These are phyloP conservation scores for Jaltomata sinuosa DNA, from an alignment of 257 asterid species.

Conservation along the genomic window DNA sequence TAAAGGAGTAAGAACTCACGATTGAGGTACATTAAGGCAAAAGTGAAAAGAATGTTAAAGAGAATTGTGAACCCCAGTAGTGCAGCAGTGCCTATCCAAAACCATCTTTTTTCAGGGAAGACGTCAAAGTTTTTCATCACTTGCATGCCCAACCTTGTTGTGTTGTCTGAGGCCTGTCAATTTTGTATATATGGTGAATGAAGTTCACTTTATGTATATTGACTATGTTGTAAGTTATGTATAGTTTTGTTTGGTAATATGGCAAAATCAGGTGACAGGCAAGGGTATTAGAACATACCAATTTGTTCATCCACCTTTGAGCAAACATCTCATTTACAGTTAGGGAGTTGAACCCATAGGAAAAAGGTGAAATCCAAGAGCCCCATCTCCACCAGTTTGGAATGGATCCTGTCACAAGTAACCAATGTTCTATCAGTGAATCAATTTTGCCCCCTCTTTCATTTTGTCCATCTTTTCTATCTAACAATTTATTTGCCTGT, in stretches of 20 bases:
- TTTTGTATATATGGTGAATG: not conserved
- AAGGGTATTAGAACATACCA: conserved; percentile 8
- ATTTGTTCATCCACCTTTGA: conserved; percentile 62
- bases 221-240: not conserved
- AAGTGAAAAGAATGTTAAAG: conserved; percentile 51
- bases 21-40: conserved; percentile 46
- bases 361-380: conserved; percentile 56
- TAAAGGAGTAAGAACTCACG: not conserved
- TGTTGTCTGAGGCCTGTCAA: conserved; percentile 36
- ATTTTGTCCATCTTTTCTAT: conserved; percentile 17
- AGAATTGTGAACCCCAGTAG: conserved; percentile 47
- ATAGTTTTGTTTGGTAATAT: not conserved
- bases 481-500: conserved; percentile 42
- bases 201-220: not conserved
- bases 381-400: conserved; percentile 83
- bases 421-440: not conserved
- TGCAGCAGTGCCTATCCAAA: conserved; percentile 56
- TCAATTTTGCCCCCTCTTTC: not conserved
- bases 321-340: conserved; percentile 59
- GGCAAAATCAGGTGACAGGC: not conserved
- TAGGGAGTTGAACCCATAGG: conserved; percentile 47
- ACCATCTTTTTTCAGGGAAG: conserved; percentile 36
- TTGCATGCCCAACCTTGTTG: conserved; percentile 31
- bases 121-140: conserved; percentile 41
- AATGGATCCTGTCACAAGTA: conserved; percentile 28